phyloP scores from a whole-genome alignment of 352 stramenopile species.

The Phytophthora multivora region DNA sequence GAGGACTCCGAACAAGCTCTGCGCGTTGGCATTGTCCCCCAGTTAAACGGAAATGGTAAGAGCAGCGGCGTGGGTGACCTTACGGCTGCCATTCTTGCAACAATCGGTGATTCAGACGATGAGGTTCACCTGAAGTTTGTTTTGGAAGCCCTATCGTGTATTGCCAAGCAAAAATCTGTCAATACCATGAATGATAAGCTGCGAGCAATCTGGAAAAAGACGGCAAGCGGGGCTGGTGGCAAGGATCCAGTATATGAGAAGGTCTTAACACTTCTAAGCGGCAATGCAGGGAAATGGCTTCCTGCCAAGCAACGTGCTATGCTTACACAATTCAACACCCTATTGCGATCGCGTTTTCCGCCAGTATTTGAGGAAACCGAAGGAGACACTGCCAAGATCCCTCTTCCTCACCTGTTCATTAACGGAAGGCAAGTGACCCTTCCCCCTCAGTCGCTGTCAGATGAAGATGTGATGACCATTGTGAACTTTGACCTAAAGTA shows the following conservation, averaged over 20 bases:
- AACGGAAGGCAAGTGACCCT: slow-evolving; percentile 74
- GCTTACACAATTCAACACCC: slow-evolving; percentile 46
- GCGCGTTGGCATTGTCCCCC: slow-evolving; percentile 65
- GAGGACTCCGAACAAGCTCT: slow-evolving; percentile 70
- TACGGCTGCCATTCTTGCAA: slow-evolving; percentile 49
- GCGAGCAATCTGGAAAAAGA: slow-evolving; percentile 42
- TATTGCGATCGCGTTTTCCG: slow-evolving; percentile 45
- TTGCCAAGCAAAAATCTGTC: slow-evolving; percentile 58
- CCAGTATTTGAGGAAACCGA: slow-evolving; percentile 24
- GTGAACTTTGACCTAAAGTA: slow-evolving; percentile 75
- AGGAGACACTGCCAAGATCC: slow-evolving; percentile 11
- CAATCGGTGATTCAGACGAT: slow-evolving; percentile 58
- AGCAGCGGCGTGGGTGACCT: slow-evolving; percentile 43
- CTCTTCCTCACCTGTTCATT: slow-evolving; percentile 57
- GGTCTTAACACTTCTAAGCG: slow-evolving; percentile 23
- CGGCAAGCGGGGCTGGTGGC: slow-evolving; percentile 20
- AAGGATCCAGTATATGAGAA: slow-evolving; percentile 30
- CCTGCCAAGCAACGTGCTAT: slow-evolving; percentile 26
- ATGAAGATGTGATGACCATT: slow-evolving; percentile 67
- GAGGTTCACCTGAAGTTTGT: slow-evolving; percentile 60
- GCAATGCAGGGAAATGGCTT: slow-evolving; percentile 34
- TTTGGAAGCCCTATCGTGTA: slow-evolving; percentile 57
- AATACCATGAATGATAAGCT: slow-evolving; percentile 59
- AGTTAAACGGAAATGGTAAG: slow-evolving; percentile 24
- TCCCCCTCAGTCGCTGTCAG: slow-evolving; percentile 52